Conservation (phyloP, 2,329 filamentous ascomycete genomes). For the Drechslerella dactyloides region DNA sequence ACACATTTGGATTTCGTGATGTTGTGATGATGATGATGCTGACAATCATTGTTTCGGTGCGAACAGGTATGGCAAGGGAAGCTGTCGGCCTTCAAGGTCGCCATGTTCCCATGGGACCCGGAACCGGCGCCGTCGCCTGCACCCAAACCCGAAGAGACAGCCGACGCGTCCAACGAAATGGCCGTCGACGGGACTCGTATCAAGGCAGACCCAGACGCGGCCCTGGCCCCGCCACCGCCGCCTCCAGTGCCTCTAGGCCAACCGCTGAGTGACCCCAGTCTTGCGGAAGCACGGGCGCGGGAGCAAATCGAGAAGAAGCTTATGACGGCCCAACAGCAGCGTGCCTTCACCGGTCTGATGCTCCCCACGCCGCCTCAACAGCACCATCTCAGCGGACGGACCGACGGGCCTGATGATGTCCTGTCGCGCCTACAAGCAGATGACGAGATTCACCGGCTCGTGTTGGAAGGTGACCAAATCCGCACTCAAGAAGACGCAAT, state of each 20-base stretch:
- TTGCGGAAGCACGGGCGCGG: constrained; percentile 54
- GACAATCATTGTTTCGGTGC: constrained; percentile 31
- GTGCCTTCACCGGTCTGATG: constrained; percentile 42
- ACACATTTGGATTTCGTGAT: no score
- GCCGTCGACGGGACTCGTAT: constrained; percentile 56
- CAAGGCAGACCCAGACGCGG: constrained; percentile 61
- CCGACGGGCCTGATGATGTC: constrained; percentile 51
- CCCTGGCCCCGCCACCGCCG: constrained; percentile 57
- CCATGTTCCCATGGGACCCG: constrained; percentile 94
- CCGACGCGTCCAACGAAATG: constrained; percentile 40
- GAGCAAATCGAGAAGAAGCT: constrained; percentile 54
- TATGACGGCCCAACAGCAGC: constrained; percentile 17
- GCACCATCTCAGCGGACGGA: constrained; percentile 54
- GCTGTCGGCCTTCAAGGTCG: constrained; percentile 81
- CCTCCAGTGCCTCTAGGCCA: constrained; percentile 54
- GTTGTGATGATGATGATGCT: constrained; percentile 11
- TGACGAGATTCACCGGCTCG: constrained; percentile 33
- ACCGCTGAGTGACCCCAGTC: constrained; percentile 55
- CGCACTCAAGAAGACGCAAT: constrained; percentile 40
- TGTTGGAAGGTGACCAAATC: constrained; percentile 45
- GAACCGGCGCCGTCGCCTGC: constrained; percentile 60
- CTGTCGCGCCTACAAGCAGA: constrained; percentile 28
- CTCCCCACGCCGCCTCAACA: constrained; percentile 56
- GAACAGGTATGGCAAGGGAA: constrained; percentile 90
- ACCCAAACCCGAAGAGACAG: constrained; percentile 56